These are phyloP conservation scores for Zygosaccharomyces kombuchaensis DNA, from an alignment of 805 yeast species.

Conservation along the genomic window DNA sequence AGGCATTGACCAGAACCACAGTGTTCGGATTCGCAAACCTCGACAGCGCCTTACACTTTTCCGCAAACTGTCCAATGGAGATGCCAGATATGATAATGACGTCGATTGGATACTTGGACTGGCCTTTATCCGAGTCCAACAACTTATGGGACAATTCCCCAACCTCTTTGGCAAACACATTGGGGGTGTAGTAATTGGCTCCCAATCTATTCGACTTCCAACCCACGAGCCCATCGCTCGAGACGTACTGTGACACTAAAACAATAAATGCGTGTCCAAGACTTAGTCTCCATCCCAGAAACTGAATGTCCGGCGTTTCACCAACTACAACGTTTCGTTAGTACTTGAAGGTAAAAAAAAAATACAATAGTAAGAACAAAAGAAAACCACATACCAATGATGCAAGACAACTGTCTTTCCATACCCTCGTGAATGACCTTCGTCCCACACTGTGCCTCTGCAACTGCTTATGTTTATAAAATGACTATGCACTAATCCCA, in stretches of 20 bases:
- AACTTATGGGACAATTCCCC: conserved; percentile 16
- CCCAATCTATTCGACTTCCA: conserved; percentile 35
- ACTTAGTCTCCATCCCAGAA: conserved; percentile 34
- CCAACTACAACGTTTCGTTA: conserved; percentile 23
- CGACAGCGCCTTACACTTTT: conserved; percentile 19
- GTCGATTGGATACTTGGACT: conserved; percentile 24
- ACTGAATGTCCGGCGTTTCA: conserved; percentile 33
- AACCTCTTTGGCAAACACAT: conserved; percentile 27
- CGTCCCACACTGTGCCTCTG: not conserved
- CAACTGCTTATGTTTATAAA: not conserved
- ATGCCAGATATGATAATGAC: conserved; percentile 26
- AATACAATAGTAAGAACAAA: not conserved
- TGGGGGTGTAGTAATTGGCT: conserved; percentile 33
- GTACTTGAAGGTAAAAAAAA: not conserved
- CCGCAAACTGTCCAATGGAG: conserved; percentile 25
- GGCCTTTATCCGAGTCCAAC: conserved; percentile 7
- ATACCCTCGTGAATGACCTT: conserved; percentile 4
- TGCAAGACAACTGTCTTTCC: conserved; percentile 14
- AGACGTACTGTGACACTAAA: conserved; percentile 28
- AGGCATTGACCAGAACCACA: conserved; percentile 26
- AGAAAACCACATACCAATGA: conserved; percentile 16
- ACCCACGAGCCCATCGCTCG: conserved; percentile 32
- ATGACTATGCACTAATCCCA: not conserved
- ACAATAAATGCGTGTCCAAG: conserved; percentile 30
- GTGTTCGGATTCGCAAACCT: conserved; percentile 21